These are phyloP conservation scores for Pichia terricola DNA, from an alignment of 1,139 yeast species.

Conservation along the genomic window DNA sequence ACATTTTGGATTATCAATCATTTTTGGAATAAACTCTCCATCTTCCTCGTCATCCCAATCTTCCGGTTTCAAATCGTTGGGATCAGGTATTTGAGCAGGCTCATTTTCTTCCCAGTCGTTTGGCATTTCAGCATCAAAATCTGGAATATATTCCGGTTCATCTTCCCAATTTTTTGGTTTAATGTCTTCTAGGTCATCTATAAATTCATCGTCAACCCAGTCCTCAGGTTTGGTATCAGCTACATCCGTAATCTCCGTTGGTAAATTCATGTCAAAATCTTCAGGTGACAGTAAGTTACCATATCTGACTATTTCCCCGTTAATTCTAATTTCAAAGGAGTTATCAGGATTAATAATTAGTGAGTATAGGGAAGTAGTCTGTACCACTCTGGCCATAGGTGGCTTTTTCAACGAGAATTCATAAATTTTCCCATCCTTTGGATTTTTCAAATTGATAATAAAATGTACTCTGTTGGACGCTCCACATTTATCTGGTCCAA, in stretches of 20 bases:
- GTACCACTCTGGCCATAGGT: conserved; percentile 54
- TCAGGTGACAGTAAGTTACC: conserved; percentile 54
- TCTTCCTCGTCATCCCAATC: conserved; percentile 86
- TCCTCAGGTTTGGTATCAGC: conserved; percentile 58
- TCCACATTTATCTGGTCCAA: conserved; percentile 93
- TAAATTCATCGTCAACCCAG: conserved; percentile 62
- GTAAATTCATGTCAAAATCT: conserved; percentile 50
- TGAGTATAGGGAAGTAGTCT: conserved; percentile 62
- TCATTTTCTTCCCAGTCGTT: conserved; percentile 69
- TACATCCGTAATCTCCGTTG: conserved; percentile 52
- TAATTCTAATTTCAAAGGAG: conserved; percentile 68
- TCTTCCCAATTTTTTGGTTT: conserved; percentile 79
- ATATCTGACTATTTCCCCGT: conserved; percentile 63
- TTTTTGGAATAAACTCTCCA: conserved; percentile 72
- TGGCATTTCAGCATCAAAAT: conserved; percentile 61
- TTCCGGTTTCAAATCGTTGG: conserved; percentile 54
- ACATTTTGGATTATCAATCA: conserved; percentile 67
- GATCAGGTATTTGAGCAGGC: conserved; percentile 52
- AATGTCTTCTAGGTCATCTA: conserved; percentile 55
- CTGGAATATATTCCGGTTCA: conserved; percentile 50
- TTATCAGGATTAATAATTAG: conserved; percentile 55
- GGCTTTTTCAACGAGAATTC: conserved; percentile 63
- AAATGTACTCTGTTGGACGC: conserved; percentile 69
- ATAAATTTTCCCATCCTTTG: conserved; percentile 45
- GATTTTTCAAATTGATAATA: conserved; percentile 52